Evolutionary conservation across 2,329 filamentous ascomycete genomes (phyloP).

Genomic region (Kalaharituber pfeilii): DNA sequence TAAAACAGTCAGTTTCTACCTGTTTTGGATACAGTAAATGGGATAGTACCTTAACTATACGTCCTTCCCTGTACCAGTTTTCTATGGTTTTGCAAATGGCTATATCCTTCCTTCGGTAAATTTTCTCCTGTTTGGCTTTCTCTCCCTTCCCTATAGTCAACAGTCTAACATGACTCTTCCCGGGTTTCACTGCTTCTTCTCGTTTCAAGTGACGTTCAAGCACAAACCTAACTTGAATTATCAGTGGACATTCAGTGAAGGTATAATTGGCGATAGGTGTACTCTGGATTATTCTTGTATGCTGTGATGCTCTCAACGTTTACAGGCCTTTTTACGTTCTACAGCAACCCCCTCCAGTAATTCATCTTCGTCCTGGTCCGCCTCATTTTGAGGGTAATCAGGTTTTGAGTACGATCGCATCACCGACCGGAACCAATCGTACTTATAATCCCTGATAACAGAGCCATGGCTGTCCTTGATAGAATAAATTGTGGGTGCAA

Average conservation of each 20-base stretch:
- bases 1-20: background rate
- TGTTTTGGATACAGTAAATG: background rate
- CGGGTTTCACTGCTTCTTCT: constrained; percentile 67
- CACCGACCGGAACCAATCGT: constrained; percentile 74
- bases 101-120: constrained; percentile 64
- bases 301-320: constrained; percentile 11
- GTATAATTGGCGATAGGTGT: background rate
- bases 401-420: constrained; percentile 66
- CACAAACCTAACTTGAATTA: constrained; percentile 66
- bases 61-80: constrained; percentile 94
- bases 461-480: constrained; percentile 63
- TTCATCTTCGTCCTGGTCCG: constrained; percentile 53
- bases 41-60: constrained; percentile 41
- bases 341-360: constrained; percentile 31
- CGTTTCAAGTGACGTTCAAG: constrained; percentile 73
- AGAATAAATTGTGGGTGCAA: constrained; percentile 63
- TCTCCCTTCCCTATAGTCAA: constrained; percentile 63
- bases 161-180: constrained; percentile 49
- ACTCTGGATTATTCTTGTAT: constrained; percentile 16
- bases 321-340: constrained; percentile 1
- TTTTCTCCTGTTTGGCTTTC: constrained; percentile 56
- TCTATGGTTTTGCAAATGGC: constrained; percentile 77
- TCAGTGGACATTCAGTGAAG: constrained; percentile 77
- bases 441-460: constrained; percentile 55
- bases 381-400: constrained; percentile 48